Conservation (phyloP, 23 red algal genomes). For the Gracilaria gracilis region DNA sequence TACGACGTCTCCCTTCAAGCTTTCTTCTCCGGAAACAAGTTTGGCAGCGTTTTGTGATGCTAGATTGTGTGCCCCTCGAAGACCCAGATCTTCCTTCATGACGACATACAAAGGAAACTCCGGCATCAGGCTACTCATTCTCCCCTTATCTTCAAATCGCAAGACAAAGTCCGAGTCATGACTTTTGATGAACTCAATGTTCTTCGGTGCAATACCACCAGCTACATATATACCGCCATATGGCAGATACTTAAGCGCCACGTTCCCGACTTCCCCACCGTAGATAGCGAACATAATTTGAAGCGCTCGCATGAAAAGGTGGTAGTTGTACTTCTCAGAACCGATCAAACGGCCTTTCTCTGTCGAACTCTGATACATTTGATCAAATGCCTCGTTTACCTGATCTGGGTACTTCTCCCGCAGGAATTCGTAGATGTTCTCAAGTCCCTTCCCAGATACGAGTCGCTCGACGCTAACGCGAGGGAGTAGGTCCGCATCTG, state of each 20-base stretch:
- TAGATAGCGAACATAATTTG: slow-evolving; percentile 89
- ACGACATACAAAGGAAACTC: slow-evolving; percentile 87
- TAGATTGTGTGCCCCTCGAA: slow-evolving; percentile 93
- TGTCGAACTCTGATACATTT: slow-evolving; percentile 69
- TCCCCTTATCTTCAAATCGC: slow-evolving; percentile 82
- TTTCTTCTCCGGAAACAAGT: slow-evolving; percentile 2
- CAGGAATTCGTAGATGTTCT: slow-evolving; percentile 96
- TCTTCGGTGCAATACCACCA: slow-evolving; percentile 97
- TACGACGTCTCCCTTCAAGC: not conserved
- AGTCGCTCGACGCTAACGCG: slow-evolving; percentile 95
- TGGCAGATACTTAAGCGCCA: slow-evolving; percentile 92
- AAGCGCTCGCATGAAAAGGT: slow-evolving; percentile 81
- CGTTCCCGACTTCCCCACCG: slow-evolving; percentile 89
- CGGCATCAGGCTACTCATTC: slow-evolving; percentile 78
- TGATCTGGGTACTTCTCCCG: slow-evolving; percentile 76
- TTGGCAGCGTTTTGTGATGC: slow-evolving; percentile 69
- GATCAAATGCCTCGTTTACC: slow-evolving; percentile 71
- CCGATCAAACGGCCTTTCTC: slow-evolving; percentile 85
- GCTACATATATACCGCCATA: slow-evolving; percentile 92
- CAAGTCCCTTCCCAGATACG: slow-evolving; percentile 91
- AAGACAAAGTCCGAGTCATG: slow-evolving; percentile 75
- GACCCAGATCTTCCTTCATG: slow-evolving; percentile 91
- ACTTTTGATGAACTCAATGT: slow-evolving; percentile 80
- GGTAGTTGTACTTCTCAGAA: slow-evolving; percentile 78
- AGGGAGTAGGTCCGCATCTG: slow-evolving; percentile 36